Evolutionary conservation across 2,329 filamentous ascomycete species (phyloP).

Genomic region (Proliferodiscus dingleyae): DNA sequence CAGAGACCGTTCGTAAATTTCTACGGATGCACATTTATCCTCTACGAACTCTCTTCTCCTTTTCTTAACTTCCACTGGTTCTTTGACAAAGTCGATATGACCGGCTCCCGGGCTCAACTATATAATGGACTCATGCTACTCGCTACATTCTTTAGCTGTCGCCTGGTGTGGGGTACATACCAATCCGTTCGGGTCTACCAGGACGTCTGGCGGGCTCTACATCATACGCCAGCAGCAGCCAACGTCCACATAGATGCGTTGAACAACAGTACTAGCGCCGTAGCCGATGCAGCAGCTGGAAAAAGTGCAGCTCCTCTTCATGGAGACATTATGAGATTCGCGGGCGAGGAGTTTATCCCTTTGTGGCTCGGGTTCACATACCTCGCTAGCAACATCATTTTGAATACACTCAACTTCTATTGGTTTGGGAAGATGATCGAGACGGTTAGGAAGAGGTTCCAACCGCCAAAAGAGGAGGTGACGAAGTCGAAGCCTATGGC

Average conservation of each 20-base stretch:
- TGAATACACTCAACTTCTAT: slow-evolving; percentile 75
- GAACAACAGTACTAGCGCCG: slow-evolving; percentile 32
- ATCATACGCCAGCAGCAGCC: slow-evolving; percentile 36
- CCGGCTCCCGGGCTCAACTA: slow-evolving; percentile 67
- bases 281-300: slow-evolving; percentile 30
- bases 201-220: slow-evolving; percentile 61
- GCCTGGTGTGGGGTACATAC: slow-evolving; percentile 73
- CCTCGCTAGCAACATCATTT: slow-evolving; percentile 61
- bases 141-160: slow-evolving; percentile 69
- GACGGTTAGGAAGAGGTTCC: slow-evolving; percentile 72
- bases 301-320: slow-evolving; percentile 26
- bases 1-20: slow-evolving; percentile 81
- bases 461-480: slow-evolving; percentile 40
- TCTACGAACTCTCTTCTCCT: slow-evolving; percentile 81
- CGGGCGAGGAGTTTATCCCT: slow-evolving; percentile 52
- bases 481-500: slow-evolving; percentile 29
- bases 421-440: slow-evolving; percentile 88
- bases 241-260: slow-evolving; percentile 31
- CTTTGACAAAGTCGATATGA: slow-evolving; percentile 80
- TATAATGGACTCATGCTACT: slow-evolving; percentile 73
- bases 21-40: slow-evolving; percentile 75
- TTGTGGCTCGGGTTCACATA: slow-evolving; percentile 67
- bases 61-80: slow-evolving; percentile 92
- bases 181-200: slow-evolving; percentile 64
- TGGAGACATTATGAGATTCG: slow-evolving; percentile 45